Evolutionary conservation across 2,329 filamentous ascomycete genomes (phyloP).

Genomic region (Geoglossum cookeanum): DNA sequence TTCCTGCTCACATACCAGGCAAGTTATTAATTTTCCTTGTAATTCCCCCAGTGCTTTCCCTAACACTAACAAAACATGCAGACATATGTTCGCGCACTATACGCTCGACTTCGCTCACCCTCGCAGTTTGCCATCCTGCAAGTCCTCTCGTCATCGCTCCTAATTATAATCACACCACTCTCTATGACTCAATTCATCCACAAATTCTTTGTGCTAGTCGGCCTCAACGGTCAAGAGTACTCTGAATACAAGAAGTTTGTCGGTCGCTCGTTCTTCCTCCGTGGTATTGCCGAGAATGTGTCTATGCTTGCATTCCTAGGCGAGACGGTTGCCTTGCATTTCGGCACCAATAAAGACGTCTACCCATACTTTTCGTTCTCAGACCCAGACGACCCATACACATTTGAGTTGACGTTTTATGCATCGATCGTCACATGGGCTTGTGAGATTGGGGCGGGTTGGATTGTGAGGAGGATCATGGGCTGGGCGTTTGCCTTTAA

Average conservation of each 20-base stretch:
- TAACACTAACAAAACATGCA: slow-evolving; percentile 21
- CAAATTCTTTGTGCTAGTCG: slow-evolving; percentile 32
- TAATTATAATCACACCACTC: slow-evolving; percentile 44
- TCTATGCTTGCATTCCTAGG: slow-evolving; percentile 51
- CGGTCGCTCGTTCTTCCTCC: slow-evolving; percentile 46
- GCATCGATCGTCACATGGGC: slow-evolving; percentile 46
- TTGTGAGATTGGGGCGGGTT: slow-evolving; percentile 43
- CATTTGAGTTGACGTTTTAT: slow-evolving; percentile 43
- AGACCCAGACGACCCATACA: slow-evolving; percentile 25
- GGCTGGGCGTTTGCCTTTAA: slow-evolving; percentile 39
- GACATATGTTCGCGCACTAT: slow-evolving; percentile 49
- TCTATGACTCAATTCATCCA: slow-evolving; percentile 43
- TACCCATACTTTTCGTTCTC: slow-evolving; percentile 46
- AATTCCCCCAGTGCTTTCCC: background rate
- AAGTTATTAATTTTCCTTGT: background rate
- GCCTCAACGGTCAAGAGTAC: slow-evolving; percentile 40
- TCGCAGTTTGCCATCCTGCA: slow-evolving; percentile 47
- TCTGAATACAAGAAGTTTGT: slow-evolving; percentile 46
- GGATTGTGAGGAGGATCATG: slow-evolving; percentile 39
- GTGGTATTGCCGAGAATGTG: slow-evolving; percentile 46
- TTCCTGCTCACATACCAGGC: slow-evolving; percentile 42
- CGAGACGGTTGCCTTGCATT: slow-evolving; percentile 45
- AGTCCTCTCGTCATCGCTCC: slow-evolving; percentile 39
- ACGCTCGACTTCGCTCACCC: slow-evolving; percentile 46
- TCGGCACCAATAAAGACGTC: slow-evolving; percentile 45